Percentiles rank a stretch among this genome's conserved stretches.
phyloP scores from a whole-genome alignment of 2,329 filamentous ascomycete species.

The Fusarium pilosicola region DNA sequence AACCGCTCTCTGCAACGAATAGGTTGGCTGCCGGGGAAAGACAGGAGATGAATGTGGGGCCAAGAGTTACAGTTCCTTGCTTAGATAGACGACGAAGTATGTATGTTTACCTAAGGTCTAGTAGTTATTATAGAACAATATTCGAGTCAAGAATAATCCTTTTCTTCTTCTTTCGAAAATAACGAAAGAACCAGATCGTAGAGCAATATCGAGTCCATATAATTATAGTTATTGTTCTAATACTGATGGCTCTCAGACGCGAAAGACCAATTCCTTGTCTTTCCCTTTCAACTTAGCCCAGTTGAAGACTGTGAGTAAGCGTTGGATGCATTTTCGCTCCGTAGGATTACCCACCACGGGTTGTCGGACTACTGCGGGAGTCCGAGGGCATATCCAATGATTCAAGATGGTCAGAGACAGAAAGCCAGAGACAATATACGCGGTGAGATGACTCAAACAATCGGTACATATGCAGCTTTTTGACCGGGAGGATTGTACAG shows the following conservation, averaged over 20 bases:
- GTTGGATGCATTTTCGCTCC: neutral
- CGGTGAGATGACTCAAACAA: conserved; percentile 31
- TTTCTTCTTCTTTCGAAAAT: neutral
- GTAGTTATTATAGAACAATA: neutral
- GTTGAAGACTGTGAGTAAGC: conserved; percentile 13
- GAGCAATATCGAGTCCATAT: neutral
- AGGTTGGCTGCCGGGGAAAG: neutral
- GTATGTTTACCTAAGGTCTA: neutral
- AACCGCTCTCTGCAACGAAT: neutral
- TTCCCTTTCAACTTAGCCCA: neutral
- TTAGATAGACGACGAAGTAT: neutral
- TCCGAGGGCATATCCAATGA: conserved; percentile 26
- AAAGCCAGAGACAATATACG: conserved; percentile 8
- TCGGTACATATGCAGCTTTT: neutral
- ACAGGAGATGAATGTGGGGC: conserved; percentile 19
- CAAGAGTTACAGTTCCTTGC: neutral
- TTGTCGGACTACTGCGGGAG: conserved; percentile 37
- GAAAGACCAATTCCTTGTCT: neutral
- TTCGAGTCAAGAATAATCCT: too few relatives aligned
- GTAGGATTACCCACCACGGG: conserved; percentile 18
- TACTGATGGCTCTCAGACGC: neutral
- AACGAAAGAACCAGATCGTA: neutral
- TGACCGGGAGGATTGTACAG: neutral
- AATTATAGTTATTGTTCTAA: neutral
- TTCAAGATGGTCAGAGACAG: neutral